phyloP scores from a whole-genome alignment of 140 eudicot species.

The Oenanthe javanica region DNA sequence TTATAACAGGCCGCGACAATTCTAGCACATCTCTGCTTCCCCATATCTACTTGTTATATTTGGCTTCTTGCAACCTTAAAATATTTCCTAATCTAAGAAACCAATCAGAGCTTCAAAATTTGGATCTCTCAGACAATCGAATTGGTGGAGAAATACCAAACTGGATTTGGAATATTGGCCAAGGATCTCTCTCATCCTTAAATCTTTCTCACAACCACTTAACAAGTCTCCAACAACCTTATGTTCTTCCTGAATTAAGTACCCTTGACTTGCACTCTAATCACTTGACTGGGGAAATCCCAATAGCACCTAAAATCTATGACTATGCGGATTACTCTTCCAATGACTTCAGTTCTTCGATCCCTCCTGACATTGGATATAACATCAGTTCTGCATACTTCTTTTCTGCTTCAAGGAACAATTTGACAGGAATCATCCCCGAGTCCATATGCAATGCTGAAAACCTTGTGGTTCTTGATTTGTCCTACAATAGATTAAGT shows the following conservation, averaged over 20 bases:
- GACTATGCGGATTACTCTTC: constrained; percentile 31
- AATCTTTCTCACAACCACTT: constrained; percentile 37
- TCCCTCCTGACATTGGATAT: constrained; percentile 36
- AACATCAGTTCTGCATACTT: constrained; percentile 18
- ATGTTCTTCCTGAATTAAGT: background rate
- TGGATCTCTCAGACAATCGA: constrained; percentile 55
- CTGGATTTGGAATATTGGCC: constrained; percentile 39
- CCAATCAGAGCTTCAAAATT: constrained; percentile 17
- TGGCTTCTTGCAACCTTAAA: constrained; percentile 50
- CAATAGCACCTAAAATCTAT: constrained; percentile 17
- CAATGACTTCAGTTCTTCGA: constrained; percentile 26
- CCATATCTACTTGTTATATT: constrained; percentile 14
- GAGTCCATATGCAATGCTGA: constrained; percentile 35
- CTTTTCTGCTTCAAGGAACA: constrained; percentile 53
- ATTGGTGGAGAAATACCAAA: constrained; percentile 44
- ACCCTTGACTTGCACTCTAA: constrained; percentile 47
- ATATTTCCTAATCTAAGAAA: constrained; percentile 34
- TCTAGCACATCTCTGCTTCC: background rate
- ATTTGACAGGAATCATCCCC: constrained; percentile 41
- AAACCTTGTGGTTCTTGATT: constrained; percentile 51
- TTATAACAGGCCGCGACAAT: constrained; percentile 15
- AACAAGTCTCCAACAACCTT: constrained; percentile 24
- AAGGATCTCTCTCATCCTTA: constrained; percentile 16
- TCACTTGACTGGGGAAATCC: constrained; percentile 28
- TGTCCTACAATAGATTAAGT: constrained; percentile 38